Evolutionary conservation across 2,329 filamentous ascomycete species (phyloP).

Genomic region (Eutypa lata): DNA sequence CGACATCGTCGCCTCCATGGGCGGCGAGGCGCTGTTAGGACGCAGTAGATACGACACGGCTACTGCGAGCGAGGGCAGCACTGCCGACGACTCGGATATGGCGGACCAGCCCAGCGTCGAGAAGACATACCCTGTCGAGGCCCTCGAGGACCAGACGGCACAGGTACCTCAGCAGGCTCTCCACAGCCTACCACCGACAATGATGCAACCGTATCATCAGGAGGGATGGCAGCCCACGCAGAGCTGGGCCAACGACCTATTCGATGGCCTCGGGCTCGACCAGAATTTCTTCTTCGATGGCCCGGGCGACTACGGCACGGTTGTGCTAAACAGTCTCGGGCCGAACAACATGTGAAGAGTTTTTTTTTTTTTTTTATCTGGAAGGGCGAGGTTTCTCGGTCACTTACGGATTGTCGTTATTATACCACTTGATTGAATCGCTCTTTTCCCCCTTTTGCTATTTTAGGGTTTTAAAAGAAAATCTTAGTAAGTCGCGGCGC

Average conservation of each 20-base stretch:
- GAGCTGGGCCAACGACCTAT: constrained; percentile 23
- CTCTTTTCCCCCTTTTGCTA: too few species aligned
- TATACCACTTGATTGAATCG: too few species aligned
- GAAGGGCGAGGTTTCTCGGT: too few species aligned
- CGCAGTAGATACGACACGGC: neutral
- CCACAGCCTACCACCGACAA: neutral
- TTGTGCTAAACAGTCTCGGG: constrained; percentile 15
- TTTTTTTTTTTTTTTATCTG: too few species aligned
- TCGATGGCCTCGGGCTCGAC: constrained; percentile 22
- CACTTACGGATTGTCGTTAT: too few species aligned
- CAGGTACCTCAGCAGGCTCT: neutral
- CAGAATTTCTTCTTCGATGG: constrained; percentile 27
- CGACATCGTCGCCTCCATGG: constrained; percentile 36
- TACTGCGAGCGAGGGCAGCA: neutral
- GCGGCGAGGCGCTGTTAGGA: constrained; percentile 25
- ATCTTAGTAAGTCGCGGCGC: too few species aligned
- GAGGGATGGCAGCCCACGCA: constrained; percentile 16
- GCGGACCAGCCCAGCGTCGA: constrained; percentile 1
- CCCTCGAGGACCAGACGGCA: constrained; percentile 2
- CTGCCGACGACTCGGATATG: constrained; percentile 1
- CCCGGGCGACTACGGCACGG: constrained; percentile 17
- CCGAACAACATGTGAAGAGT: neutral
- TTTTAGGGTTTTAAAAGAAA: too few species aligned
- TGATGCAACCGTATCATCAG: neutral
- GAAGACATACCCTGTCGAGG: constrained; percentile 7